A percentile compares a stretch with the other conserved stretches of the same genome.
Conservation (phyloP, 306 rosid genomes). For the Sicyos edulis region DNA sequence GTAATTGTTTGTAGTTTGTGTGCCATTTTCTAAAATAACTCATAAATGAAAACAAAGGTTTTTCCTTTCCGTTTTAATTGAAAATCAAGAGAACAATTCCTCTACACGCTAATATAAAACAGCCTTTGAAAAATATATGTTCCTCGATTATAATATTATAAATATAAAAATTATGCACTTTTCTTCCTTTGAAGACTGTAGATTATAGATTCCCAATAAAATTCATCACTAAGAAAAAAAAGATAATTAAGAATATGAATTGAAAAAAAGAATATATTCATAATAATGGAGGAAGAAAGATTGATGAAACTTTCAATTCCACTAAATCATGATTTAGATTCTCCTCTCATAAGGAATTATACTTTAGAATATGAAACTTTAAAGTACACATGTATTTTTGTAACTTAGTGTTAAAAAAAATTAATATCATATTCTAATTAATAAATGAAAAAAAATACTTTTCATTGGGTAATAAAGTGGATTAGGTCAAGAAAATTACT, state of each 20-base stretch:
- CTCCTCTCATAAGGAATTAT: conserved; percentile 6
- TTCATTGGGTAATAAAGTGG: background rate
- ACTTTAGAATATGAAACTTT: conserved; percentile 19
- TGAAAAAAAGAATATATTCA: conserved; percentile 17
- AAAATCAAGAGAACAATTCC: background rate
- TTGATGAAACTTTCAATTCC: conserved; percentile 18
- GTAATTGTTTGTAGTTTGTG: too few species aligned
- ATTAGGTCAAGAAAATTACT: background rate
- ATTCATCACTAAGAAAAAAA: too few species aligned
- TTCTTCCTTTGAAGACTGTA: too few species aligned
- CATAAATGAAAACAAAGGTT: too few species aligned
- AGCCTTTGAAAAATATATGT: too few species aligned
- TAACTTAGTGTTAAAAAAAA: background rate
- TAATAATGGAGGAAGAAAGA: conserved; percentile 15
- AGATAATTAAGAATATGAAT: conserved; percentile 8
- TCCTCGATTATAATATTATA: too few species aligned
- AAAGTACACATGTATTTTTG: conserved; percentile 14
- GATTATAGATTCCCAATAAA: too few species aligned
- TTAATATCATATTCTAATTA: background rate
- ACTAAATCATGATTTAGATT: conserved; percentile 18
- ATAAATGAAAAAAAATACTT: background rate
- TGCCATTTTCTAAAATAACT: too few species aligned
- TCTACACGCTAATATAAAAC: background rate
- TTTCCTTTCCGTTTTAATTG: background rate
- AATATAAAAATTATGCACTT: too few species aligned